Conservation (phyloP, 2,329 filamentous ascomycete genomes). For the Curvularia verruculosa region DNA sequence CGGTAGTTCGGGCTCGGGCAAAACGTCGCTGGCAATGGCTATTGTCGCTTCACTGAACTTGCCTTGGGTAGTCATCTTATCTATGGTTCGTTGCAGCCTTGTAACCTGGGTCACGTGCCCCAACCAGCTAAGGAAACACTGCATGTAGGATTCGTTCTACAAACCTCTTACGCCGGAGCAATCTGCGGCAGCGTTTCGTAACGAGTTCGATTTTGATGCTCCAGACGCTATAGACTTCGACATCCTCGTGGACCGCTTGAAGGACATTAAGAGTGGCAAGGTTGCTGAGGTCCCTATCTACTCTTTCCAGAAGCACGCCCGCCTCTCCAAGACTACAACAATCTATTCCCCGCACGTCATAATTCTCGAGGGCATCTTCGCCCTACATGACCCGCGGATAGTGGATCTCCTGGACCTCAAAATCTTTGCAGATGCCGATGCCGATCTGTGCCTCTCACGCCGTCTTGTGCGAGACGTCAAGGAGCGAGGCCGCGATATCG, state of each 20-base stretch:
- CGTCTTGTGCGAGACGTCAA: slow-evolving; percentile 79
- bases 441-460: slow-evolving; percentile 83
- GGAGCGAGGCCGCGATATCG: slow-evolving; percentile 87
- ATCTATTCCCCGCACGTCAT: slow-evolving; percentile 97
- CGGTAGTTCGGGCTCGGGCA: slow-evolving; percentile 92
- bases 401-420: slow-evolving; percentile 89
- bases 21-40: slow-evolving; percentile 90
- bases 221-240: slow-evolving; percentile 96
- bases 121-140: slow-evolving; percentile 18
- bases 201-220: slow-evolving; percentile 95
- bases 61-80: slow-evolving; percentile 97
- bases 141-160: slow-evolving; percentile 88
- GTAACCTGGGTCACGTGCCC: slow-evolving; percentile 33
- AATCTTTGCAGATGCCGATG: slow-evolving; percentile 96
- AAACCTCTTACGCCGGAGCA: slow-evolving; percentile 83
- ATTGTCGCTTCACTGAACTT: slow-evolving; percentile 89
- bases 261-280: slow-evolving; percentile 86
- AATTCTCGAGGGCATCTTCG: slow-evolving; percentile 94
- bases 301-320: slow-evolving; percentile 90
- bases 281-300: slow-evolving; percentile 92
- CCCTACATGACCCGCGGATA: slow-evolving; percentile 85
- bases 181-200: slow-evolving; percentile 79
- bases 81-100: slow-evolving; percentile 69
- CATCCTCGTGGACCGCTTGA: slow-evolving; percentile 76
- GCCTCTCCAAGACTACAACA: slow-evolving; percentile 77